Conservation (phyloP, 139 green algal species). For the Volvox reticuliferus region DNA sequence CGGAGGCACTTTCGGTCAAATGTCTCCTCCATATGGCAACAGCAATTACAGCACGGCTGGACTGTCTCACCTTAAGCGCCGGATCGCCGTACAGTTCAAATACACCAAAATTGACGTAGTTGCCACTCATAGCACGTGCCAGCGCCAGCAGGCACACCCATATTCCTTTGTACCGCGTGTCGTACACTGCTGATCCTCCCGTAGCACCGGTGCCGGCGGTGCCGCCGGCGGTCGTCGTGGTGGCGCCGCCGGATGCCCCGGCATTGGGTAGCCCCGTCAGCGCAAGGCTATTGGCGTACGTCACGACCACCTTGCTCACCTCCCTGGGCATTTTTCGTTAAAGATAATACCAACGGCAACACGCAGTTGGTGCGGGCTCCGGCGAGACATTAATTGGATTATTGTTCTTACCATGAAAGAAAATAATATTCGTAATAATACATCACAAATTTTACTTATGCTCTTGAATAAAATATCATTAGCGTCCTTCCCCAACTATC, state of each 20-base stretch:
- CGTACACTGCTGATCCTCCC: slow-evolving; percentile 16
- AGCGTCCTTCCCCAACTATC: too few relatives aligned
- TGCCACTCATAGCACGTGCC: slow-evolving; percentile 88
- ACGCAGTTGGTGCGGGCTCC: too few relatives aligned
- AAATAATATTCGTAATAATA: too few relatives aligned
- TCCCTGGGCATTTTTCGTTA: slow-evolving; percentile 32
- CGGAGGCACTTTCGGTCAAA: too few relatives aligned
- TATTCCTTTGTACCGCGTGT: slow-evolving; percentile 93
- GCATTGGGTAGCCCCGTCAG: not conserved
- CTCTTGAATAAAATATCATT: too few relatives aligned
- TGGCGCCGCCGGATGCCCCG: not conserved
- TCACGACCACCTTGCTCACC: slow-evolving; percentile 70
- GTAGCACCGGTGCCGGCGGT: not conserved
- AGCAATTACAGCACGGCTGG: too few relatives aligned
- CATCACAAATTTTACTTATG: too few relatives aligned
- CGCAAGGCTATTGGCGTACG: slow-evolving; percentile 83
- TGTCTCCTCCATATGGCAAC: too few relatives aligned
- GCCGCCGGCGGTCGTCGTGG: not conserved
- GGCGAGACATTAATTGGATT: too few relatives aligned
- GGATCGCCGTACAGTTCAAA: slow-evolving; percentile 98
- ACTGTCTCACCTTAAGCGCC: slow-evolving; percentile 79
- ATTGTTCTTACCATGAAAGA: too few relatives aligned
- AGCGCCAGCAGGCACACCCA: slow-evolving; percentile 89
- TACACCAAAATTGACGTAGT: slow-evolving; percentile 99
- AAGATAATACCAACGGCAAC: too few relatives aligned